Base-by-base conservation (phyloP, 2,329 filamentous ascomycete genomes). In the Verticillium longisporum region DNA sequence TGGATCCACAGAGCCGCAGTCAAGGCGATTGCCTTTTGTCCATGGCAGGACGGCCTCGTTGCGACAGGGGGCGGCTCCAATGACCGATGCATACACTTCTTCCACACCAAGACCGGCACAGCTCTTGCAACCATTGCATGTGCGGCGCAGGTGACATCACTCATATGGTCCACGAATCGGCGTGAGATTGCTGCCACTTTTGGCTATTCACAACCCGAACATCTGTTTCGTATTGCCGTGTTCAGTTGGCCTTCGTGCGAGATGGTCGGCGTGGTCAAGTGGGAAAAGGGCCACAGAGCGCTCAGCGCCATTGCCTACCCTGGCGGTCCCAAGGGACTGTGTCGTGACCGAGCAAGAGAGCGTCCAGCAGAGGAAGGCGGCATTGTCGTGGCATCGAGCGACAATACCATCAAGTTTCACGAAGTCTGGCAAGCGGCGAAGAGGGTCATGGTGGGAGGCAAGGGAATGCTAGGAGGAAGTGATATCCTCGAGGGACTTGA, bases 21-120 rank as follows among this genome's bases (percentile, higher is more conserved):
- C 66, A 99, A 99, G 74, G 95, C 95, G 36, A 95, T 98, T 67
- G 92, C 95, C 1, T 98, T 98, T 74, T 96, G 94, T 65, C 94
- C 95, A 0, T 99, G 93, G 94, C 90, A 94, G 61, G 85, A 90
- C 31, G 90, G 89, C 3, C 82, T 99, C 4, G 76, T 99, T 45
- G 95, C 95, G 14, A 96, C 94, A 1, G 92, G 95, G 3, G 94
- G 95, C 45, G 95, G 95, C 31, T 94, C 91, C 55, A 96, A 96
- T 69, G 94, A 99, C 76, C 91, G 92, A 68, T 92, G 92, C 72
- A 97, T 99, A 61, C 93, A 96, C 75, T 99, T 99, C 78, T 97
- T 90, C 74, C 93, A 98, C 73, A 90, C 91, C 1, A 82, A 83
- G 21, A 93, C 92, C 0, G 95, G 94, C 4, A 86, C 91, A 2